Evolutionary conservation across 176 grass and related monocot species (phyloP).

Genomic region (Ampelocalamus luodianensis): DNA sequence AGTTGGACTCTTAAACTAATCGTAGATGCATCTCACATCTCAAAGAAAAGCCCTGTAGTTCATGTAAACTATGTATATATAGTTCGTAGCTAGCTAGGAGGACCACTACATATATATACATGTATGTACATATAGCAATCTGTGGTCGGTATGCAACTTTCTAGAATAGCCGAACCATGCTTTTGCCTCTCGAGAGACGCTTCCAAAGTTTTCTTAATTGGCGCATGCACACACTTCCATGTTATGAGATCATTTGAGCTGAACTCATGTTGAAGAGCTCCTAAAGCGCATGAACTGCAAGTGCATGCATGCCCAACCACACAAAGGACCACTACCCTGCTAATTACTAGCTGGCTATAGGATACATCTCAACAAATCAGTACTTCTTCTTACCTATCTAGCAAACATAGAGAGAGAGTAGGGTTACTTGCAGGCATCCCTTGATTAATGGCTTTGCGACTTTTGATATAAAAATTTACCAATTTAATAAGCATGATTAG

Average conservation of each 20-base stretch:
- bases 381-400: not conserved
- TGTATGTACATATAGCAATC: not conserved
- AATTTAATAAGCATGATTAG: constrained; percentile 39
- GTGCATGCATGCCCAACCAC: constrained; percentile 17
- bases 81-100: not conserved
- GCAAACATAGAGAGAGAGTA: not conserved
- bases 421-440: constrained; percentile 35
- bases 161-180: constrained; percentile 22
- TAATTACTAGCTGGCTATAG: not conserved
- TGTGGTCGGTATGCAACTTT: constrained; percentile 26
- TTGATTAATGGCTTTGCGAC: constrained; percentile 53
- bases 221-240: constrained; percentile 11
- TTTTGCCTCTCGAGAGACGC: constrained; percentile 39
- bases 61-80: not conserved
- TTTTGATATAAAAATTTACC: constrained; percentile 40
- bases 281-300: constrained; percentile 18
- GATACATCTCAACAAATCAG: constrained; percentile 36
- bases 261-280: constrained; percentile 33
- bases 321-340: constrained; percentile 15
- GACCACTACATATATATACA: not conserved
- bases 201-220: not conserved
- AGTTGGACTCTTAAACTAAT: not conserved
- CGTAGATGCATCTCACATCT: not conserved
- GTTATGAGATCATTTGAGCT: constrained; percentile 46
- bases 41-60: not conserved